Base-by-base conservation (phyloP, 306 rosid species). In the Acacia acuminata region DNA sequence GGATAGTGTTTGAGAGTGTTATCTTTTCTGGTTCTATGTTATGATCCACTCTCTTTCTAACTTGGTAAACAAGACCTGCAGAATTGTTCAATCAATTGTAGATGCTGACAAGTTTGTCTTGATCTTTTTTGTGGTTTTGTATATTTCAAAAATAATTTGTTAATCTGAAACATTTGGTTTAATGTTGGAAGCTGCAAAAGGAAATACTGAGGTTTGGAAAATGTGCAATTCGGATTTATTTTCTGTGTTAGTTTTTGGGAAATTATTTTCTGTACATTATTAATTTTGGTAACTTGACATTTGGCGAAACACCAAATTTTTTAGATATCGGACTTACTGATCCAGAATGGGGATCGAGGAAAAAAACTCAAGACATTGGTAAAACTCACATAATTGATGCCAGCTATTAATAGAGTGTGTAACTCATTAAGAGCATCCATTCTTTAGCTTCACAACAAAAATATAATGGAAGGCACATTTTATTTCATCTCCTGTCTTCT, bases 201-300 rank as follows among this genome's bases (percentile, higher is more conserved):
- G 38, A 38, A 78, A 60, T 68, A 25, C 12, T 34, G 50, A 75
- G 60, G 81, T 14, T 80, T 84, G 77, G 47, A 34, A 68, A 27
- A 47, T 60, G 45, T 82, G 82, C 19, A 70, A 34, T 77, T 77
- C 79, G 2, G 13, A 51, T 24, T 50, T 73, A 1, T 73, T 38
- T 53, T 73, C 22, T 44, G 53, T 61, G 17, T 48, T 48, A 48
- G 14, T 10, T 48, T 14, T 48, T 48, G 53, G 53, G 53, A 12
- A 47, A 47, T 47, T 12, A 9, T 47, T 14, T 47, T 47, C 16
- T 47, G 16, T 47, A 24, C 11, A 32, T 20, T 64, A 53, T 69
- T 7, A 7, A 71, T 30, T n/a, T 9, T 10, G 42, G 17, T 53
- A 75, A 75, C 45, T 36, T 19, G n/a, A n/a, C 15, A 34, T 20